Evolutionary conservation across 2,329 filamentous ascomycete species (phyloP).

Genomic region (Pseudogymnoascus sp.): DNA sequence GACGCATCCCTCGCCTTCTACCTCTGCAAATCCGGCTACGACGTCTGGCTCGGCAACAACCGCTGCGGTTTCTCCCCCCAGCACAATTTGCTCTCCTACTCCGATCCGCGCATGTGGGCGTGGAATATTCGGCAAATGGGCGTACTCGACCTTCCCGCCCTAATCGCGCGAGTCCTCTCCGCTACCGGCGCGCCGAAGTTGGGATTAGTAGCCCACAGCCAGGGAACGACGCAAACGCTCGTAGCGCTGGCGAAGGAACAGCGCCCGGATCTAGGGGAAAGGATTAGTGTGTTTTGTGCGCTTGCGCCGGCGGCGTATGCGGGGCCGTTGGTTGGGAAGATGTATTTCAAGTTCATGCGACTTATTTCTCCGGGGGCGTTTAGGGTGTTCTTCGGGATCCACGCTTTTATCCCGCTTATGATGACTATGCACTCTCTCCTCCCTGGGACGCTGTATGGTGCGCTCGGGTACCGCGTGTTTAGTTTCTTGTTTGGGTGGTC

Average conservation of each 20-base stretch:
- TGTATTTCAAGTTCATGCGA: constrained; percentile 88
- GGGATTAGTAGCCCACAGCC: constrained; percentile 77
- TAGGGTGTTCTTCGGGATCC: constrained; percentile 77
- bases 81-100: constrained; percentile 60
- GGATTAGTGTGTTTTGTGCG: constrained; percentile 82
- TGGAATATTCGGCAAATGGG: constrained; percentile 97
- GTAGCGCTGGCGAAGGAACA: constrained; percentile 86
- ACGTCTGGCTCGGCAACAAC: constrained; percentile 95
- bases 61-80: constrained; percentile 75
- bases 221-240: constrained; percentile 83
- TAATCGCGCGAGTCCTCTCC: constrained; percentile 67
- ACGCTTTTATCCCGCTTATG: constrained; percentile 91
- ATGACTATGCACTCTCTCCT: constrained; percentile 68
- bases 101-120: constrained; percentile 87
- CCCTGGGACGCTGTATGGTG: constrained; percentile 61
- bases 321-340: constrained; percentile 73
- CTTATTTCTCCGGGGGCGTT: constrained; percentile 69
- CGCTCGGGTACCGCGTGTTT: constrained; percentile 81
- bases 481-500: constrained; percentile 84
- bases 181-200: constrained; percentile 80
- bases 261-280: constrained; percentile 71
- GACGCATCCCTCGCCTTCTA: constrained; percentile 86
- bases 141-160: constrained; percentile 73
- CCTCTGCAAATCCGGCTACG: constrained; percentile 83
- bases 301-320: constrained; percentile 87